Evolutionary conservation across 371 early-diverging fungal genomes (phyloP).

Genomic region (Funneliformis caledonium): DNA sequence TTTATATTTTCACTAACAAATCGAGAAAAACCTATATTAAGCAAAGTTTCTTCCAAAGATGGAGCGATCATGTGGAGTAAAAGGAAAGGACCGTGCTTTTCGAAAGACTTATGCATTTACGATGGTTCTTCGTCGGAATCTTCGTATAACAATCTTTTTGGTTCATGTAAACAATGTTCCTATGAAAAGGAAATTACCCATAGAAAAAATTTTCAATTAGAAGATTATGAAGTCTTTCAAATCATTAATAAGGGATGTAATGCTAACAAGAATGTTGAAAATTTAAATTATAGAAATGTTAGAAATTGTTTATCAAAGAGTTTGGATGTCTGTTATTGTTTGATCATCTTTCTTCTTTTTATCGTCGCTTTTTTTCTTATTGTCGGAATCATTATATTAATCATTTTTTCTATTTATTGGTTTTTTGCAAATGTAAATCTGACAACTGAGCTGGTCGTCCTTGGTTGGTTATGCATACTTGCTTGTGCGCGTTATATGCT

Average conservation of each 20-base stretch:
- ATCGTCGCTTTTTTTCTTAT: no score
- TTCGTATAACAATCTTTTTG: not conserved
- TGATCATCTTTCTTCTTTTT: no score
- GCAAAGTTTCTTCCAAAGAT: not conserved
- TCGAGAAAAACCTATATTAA: not conserved
- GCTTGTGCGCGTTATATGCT: no score
- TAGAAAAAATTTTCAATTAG: slow-evolving; percentile 11
- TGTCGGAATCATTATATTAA: no score
- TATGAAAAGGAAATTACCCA: slow-evolving; percentile 3
- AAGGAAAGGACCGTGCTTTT: not conserved
- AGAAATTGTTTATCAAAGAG: no score
- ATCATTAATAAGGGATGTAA: not conserved
- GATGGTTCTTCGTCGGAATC: not conserved
- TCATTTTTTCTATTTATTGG: no score
- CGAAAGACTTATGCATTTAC: not conserved
- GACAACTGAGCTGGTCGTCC: no score
- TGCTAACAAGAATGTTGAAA: no score
- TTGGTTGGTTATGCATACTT: no score
- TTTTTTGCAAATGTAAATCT: no score
- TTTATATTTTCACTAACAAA: slow-evolving; percentile 22
- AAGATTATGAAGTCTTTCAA: slow-evolving; percentile 37
- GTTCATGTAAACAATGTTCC: not conserved
- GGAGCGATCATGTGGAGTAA: slow-evolving; percentile 4
- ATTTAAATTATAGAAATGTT: no score
- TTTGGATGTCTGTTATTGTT: no score